Percentiles rank a stretch among this genome's conserved stretches.
These are phyloP conservation scores for Elsinoe batatas DNA, from an alignment of 2,329 filamentous ascomycete genomes.

Conservation along the genomic window DNA sequence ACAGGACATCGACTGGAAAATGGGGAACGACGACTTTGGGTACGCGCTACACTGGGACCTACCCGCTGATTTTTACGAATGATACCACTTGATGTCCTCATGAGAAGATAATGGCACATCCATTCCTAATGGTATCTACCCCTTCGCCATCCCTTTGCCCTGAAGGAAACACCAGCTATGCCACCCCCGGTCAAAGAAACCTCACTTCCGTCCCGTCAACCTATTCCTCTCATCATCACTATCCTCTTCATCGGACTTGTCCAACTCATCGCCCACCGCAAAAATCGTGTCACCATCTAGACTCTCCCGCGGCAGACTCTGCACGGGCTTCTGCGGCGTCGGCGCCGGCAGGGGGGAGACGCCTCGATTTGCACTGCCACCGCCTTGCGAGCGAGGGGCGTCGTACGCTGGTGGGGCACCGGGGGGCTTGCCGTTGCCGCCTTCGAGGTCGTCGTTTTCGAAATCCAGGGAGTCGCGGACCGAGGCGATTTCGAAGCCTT, in stretches of 20 bases:
- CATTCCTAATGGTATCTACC: too few species aligned
- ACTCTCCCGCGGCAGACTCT: constrained; percentile 45
- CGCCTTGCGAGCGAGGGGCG: constrained; percentile 4
- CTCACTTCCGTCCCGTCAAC: constrained; percentile 37
- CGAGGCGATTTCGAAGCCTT: constrained; percentile 93
- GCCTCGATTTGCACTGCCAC: constrained; percentile 25
- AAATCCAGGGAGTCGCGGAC: constrained; percentile 67
- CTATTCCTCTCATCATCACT: constrained; percentile 39
- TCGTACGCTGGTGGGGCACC: constrained; percentile 19
- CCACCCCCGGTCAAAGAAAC: background rate
- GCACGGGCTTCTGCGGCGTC: constrained; percentile 37
- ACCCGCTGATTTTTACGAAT: background rate
- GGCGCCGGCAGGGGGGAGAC: constrained; percentile 45
- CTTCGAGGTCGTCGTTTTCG: constrained; percentile 40
- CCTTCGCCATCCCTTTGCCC: background rate
- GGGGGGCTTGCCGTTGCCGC: constrained; percentile 22
- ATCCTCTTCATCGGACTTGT: constrained; percentile 54
- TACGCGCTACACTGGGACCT: background rate
- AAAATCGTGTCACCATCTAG: constrained; percentile 92
- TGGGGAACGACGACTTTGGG: background rate
- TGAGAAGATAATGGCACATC: too few species aligned
- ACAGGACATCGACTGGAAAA: background rate
- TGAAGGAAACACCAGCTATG: background rate
- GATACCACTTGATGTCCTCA: background rate
- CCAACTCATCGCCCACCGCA: constrained; percentile 74